These are phyloP conservation scores for Aureobasidium sp. DNA, from an alignment of 2,329 filamentous ascomycete species.

Conservation along the genomic window DNA sequence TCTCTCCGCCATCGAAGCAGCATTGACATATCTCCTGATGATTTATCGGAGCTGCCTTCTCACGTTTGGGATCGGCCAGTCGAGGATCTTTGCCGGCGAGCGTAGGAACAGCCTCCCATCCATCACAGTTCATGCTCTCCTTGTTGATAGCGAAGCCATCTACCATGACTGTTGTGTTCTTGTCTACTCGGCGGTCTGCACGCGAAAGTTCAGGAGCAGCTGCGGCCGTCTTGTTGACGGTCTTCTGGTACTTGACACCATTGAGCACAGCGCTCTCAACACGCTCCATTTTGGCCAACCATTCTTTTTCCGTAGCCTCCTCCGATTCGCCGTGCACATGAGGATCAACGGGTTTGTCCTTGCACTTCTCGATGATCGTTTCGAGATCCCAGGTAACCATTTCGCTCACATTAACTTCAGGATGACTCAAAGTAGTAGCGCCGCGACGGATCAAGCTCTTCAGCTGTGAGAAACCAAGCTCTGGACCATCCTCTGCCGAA, in stretches of 20 bases:
- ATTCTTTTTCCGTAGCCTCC: conserved; percentile 43
- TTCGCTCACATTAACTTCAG: conserved; percentile 45
- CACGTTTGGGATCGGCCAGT: conserved; percentile 39
- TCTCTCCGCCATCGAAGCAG: conserved; percentile 41
- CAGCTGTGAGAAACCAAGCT: conserved; percentile 43
- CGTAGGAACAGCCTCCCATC: conserved; percentile 51
- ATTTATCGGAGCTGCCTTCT: conserved; percentile 38
- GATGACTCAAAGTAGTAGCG: conserved; percentile 43
- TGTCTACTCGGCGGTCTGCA: conserved; percentile 43
- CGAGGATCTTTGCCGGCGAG: conserved; percentile 46
- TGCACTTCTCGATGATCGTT: conserved; percentile 45
- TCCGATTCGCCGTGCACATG: conserved; percentile 26
- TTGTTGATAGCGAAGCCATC: conserved; percentile 49
- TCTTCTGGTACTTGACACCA: conserved; percentile 42
- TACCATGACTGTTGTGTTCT: conserved; percentile 50
- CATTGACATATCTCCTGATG: conserved; percentile 46
- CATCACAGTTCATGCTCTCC: conserved; percentile 42
- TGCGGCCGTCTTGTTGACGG: conserved; percentile 26
- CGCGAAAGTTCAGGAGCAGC: conserved; percentile 25
- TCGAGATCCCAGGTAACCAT: conserved; percentile 51
- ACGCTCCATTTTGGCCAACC: conserved; percentile 48
- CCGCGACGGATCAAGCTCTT: conserved; percentile 48
- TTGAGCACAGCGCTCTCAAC: conserved; percentile 51
- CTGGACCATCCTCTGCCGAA: conserved; percentile 34
- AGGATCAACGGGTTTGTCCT: conserved; percentile 40